Evolutionary conservation across 2,329 filamentous ascomycete species (phyloP).

Genomic region (Diaporthe longicolla): DNA sequence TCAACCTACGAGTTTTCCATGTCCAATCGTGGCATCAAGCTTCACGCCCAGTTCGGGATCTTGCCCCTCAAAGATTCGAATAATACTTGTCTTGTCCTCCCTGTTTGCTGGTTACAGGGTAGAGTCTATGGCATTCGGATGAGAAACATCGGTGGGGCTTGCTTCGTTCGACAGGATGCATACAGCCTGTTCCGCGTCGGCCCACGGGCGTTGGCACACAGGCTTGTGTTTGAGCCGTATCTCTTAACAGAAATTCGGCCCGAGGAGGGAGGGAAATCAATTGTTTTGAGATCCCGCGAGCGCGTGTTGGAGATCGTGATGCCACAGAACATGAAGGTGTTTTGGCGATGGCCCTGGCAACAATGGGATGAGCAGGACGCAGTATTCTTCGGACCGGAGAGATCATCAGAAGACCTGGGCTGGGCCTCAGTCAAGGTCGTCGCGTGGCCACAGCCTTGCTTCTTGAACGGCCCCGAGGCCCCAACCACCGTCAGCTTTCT

Average conservation of each 20-base stretch:
- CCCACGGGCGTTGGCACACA: neutral
- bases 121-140: neutral
- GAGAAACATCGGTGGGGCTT: slow-evolving; percentile 8
- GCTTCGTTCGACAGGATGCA: slow-evolving; percentile 34
- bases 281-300: neutral
- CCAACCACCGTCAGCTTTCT: slow-evolving; percentile 7
- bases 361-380: slow-evolving; percentile 34
- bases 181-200: neutral
- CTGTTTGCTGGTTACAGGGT: slow-evolving; percentile 12
- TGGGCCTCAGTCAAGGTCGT: slow-evolving; percentile 33
- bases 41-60: slow-evolving; percentile 30
- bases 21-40: slow-evolving; percentile 35
- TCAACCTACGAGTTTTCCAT: slow-evolving; percentile 33
- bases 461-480: neutral
- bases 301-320: slow-evolving; percentile 17
- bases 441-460: neutral
- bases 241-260: slow-evolving; percentile 4
- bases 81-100: slow-evolving; percentile 15
- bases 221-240: slow-evolving; percentile 28
- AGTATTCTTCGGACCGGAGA: slow-evolving; percentile 8
- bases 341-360: slow-evolving; percentile 35
- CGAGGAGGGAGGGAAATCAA: neutral
- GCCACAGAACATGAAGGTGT: slow-evolving; percentile 13
- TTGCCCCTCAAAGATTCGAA: neutral
- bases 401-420: slow-evolving; percentile 13